Evolutionary conservation across 2,329 filamentous ascomycete genomes (phyloP), one percentile per base, ranked within the genome.

Genomic region (Triangularia setosa): DNA sequence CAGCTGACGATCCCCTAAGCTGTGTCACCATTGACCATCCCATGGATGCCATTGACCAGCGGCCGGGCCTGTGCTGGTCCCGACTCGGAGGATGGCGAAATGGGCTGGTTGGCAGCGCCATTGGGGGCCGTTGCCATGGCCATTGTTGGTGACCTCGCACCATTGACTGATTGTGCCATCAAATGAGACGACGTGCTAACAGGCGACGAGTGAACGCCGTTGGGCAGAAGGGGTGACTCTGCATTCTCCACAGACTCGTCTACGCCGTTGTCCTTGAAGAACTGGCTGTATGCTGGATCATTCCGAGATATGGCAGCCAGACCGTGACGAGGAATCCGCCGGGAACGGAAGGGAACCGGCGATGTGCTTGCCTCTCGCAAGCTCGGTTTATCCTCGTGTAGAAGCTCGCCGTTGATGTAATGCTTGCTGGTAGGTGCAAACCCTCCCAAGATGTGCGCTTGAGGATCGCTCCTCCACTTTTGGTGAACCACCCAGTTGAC

Each of bases 401-500:
- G 77, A 30, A 86, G 72, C 8, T 76, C 69, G 30, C 87, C 87
- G 70, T 87, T 83, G 68, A 86, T 68, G 68, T 83, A 89, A 70
- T 86, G 83, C 71, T 84, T 87, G 68, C 79, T 80, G 64, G 83
- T 78, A 1, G 87, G 87, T 4, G 83, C 82, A 71, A 85, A 87
- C 3, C 79, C 79, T 53, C 81, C 76, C 64, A 79, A 81, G n/a
- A 79, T 80, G 61, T 79, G 78, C 0, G 79, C 79, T 64, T 83
- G 83, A 1, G 85, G 84, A 68, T 89, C 86, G 61, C 79, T 76
- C 72, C 82, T 87, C 84, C 84, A 89, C 72, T 87, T 88, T 62
- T 78, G 76, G 3, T 78, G 75, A 6, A 76, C 72, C 54, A 73
- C 75, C 73, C 78, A 83, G 8, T 74, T 76, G n/a, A 72, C 69